These are phyloP conservation scores for Hymenoscyphus fraxineus DNA, from an alignment of 2,329 filamentous ascomycete species.

Conservation along the genomic window DNA sequence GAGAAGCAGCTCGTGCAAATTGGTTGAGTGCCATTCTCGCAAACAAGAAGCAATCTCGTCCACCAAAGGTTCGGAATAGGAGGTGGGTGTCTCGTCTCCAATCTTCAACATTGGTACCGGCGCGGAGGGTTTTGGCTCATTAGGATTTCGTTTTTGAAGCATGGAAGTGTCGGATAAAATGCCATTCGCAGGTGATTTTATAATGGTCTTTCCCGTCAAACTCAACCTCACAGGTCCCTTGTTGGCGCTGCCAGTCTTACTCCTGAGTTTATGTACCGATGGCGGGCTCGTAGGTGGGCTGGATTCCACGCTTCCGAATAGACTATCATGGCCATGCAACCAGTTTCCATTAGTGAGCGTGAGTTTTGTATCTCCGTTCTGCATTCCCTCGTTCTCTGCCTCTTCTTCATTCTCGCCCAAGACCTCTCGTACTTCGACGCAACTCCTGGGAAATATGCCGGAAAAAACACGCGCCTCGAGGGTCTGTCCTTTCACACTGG, in stretches of 20 bases:
- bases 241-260: constrained; percentile 7
- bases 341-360: constrained; percentile 16
- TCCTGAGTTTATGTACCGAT: constrained; percentile 17
- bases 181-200: constrained; percentile 27
- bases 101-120: constrained; percentile 97
- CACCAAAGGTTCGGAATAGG: constrained; percentile 81
- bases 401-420: constrained; percentile 67
- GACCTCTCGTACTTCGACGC: constrained; percentile 90
- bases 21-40: constrained; percentile 97
- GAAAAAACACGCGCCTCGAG: constrained; percentile 95
- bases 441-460: constrained; percentile 94
- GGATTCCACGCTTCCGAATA: constrained; percentile 18
- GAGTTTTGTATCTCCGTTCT: constrained; percentile 6
- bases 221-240: constrained; percentile 10
- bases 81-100: constrained; percentile 92
- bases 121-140: constrained; percentile 74
- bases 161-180: constrained; percentile 39
- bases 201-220: constrained; percentile 22
- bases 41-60: constrained; percentile 97
- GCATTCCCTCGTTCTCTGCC: constrained; percentile 27
- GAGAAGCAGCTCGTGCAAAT: constrained; percentile 86
- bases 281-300: constrained; percentile 21
- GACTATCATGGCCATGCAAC: constrained; percentile 11
- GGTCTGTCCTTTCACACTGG: constrained; percentile 85
- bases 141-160: constrained; percentile 57